Evolutionary conservation across 257 asterid genomes (phyloP).

Genomic region (Plantago ovata): DNA sequence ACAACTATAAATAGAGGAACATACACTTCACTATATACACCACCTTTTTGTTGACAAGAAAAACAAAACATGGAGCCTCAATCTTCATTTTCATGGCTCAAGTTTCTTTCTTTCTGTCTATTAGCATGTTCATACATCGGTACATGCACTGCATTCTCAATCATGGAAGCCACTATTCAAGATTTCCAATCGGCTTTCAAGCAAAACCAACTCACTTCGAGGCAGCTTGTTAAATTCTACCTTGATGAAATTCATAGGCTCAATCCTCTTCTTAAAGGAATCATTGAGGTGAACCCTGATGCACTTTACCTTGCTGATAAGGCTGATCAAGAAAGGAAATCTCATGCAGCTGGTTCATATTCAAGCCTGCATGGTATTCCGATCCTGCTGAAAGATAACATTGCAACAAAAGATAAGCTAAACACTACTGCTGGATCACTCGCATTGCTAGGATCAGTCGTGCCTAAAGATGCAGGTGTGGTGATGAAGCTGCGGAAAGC

Average conservation of each 20-base stretch:
- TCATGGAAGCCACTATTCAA: conserved; percentile 53
- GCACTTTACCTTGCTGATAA: conserved; percentile 27
- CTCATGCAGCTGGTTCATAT: conserved; percentile 6
- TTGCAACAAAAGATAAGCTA: conserved; percentile 53
- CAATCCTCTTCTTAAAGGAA: conserved; percentile 55
- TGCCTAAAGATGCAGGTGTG: conserved; percentile 60
- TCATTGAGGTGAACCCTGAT: conserved; percentile 66
- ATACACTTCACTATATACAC: too few relatives aligned
- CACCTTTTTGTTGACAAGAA: too few relatives aligned
- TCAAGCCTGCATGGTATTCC: conserved; percentile 56
- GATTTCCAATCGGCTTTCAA: conserved; percentile 37
- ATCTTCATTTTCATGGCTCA: too few relatives aligned
- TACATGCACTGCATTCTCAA: conserved; percentile 24
- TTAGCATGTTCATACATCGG: too few relatives aligned
- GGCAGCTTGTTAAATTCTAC: conserved; percentile 37
- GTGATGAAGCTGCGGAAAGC: conserved; percentile 54
- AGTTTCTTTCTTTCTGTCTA: too few relatives aligned
- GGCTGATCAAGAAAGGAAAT: conserved; percentile 34
- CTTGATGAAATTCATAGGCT: conserved; percentile 43
- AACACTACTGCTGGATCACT: conserved; percentile 63
- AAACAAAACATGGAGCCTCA: too few relatives aligned
- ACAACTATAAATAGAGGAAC: too few relatives aligned
- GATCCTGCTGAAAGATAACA: conserved; percentile 69
- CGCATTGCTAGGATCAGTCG: conserved; percentile 57
- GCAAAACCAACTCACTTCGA: conserved; percentile 31